A percentile compares a stretch with the other conserved stretches of the same genome.
phyloP scores from a whole-genome alignment of 352 stramenopile species.

The Globisporangium okanoganense region DNA sequence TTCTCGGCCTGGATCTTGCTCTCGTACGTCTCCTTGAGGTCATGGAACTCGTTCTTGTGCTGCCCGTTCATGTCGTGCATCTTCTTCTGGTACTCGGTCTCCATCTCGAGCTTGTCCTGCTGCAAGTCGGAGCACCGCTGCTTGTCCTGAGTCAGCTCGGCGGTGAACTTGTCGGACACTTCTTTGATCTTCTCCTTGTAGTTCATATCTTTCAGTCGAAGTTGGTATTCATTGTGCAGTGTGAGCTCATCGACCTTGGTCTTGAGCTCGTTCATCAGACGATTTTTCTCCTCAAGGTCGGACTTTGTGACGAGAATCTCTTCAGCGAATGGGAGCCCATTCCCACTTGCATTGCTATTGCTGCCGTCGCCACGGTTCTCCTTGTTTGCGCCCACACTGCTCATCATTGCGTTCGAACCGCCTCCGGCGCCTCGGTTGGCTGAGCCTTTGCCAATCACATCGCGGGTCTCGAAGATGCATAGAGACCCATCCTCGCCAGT shows the following conservation, averaged over 20 bases:
- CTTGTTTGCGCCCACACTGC: constrained; percentile 23
- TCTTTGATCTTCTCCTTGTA: constrained; percentile 96
- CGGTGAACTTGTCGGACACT: constrained; percentile 91
- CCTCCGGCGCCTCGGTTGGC: constrained; percentile 23
- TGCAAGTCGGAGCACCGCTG: constrained; percentile 88
- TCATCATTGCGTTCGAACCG: constrained; percentile 26
- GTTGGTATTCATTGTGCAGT: constrained; percentile 94
- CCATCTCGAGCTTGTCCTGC: constrained; percentile 90
- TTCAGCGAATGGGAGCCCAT: constrained; percentile 80
- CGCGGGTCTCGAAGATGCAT: constrained; percentile 87
- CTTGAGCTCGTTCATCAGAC: constrained; percentile 91
- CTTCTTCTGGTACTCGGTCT: constrained; percentile 90
- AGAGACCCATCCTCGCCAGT: constrained; percentile 89
- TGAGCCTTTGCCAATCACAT: constrained; percentile 45
- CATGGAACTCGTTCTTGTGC: constrained; percentile 88
- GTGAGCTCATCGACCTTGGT: constrained; percentile 94
- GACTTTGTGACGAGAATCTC: constrained; percentile 93
- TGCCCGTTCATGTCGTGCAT: constrained; percentile 87
- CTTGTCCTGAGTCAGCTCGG: constrained; percentile 91
- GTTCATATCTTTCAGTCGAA: constrained; percentile 94
- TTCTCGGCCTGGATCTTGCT: constrained; percentile 90
- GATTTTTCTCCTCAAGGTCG: constrained; percentile 92
- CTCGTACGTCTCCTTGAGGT: constrained; percentile 90
- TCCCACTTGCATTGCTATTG: constrained; percentile 35
- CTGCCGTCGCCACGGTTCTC: constrained; percentile 19